Base-by-base conservation (phyloP, 1,139 yeast genomes). In the Candida gigantensis region DNA sequence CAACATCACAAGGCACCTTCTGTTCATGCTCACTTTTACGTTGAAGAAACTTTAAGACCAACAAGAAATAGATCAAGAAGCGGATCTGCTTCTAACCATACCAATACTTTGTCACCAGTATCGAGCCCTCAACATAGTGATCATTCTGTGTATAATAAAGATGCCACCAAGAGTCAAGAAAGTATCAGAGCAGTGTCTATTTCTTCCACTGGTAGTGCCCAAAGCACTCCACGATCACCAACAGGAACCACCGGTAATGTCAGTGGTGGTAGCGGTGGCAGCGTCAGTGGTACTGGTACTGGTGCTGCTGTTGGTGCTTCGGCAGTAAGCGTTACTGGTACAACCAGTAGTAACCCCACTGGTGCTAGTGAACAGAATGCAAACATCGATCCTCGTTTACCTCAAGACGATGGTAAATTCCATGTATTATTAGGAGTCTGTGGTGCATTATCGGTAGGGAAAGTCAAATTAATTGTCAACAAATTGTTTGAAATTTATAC, bases 351-450 rank as follows among this genome's bases (percentile, higher is more conserved):
- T 24, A 21, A 14, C 29, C 18, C 29, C 18, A 28, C 43, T 9
- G 41, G 41, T 30, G 35, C 37, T n/a, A 59, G 63, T 36, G 84
- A 79, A 46, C 72, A 68, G 34, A 68, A 70, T 20, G 65, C 77
- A 26, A 81, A 80, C 46, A 68, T 80, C 35, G 95, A 86, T 52
- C 89, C 95, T 2, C 70, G 95, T 30, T 66, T 89, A 47, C 95
- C 95, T 1, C 88, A 84, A 55, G 90, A 89, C 57, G 97, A 90
- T 58, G 96, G 95, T 6, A 89, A 86, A 55, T 63, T 86, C 40
- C 97, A 90, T 62, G 79, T 90, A 14, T 68, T 90, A 40, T 69
- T 90, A 41, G 97, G 96, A 3, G 95, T 89, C 1, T 88, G 96
- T 49, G 97, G 97, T 2, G 88, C 96, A 0, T 69, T 86, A 35